phyloP scores from a whole-genome alignment of 192 early-diverging fungal genomes.

The Entomortierella lignicola region DNA sequence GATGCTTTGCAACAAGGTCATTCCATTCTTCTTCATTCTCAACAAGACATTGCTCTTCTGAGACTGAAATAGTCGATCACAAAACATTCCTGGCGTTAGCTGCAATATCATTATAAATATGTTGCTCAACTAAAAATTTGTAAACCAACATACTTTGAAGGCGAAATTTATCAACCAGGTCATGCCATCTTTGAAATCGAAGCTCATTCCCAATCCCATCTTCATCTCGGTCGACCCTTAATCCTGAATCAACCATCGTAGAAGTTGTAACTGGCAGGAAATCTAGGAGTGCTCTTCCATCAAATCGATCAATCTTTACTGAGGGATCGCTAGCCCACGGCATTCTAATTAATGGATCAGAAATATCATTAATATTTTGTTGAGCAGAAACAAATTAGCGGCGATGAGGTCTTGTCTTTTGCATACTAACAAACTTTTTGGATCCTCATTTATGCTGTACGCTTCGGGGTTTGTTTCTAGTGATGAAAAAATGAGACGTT shows the following conservation, averaged over 20 bases:
- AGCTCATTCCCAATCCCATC: constrained; percentile 47
- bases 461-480: constrained; percentile 40
- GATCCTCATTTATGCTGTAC: constrained; percentile 34
- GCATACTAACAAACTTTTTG: constrained; percentile 27
- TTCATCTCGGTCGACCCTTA: constrained; percentile 33
- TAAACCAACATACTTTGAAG: constrained; percentile 18
- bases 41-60: constrained; percentile 43
- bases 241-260: constrained; percentile 38
- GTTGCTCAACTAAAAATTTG: not conserved
- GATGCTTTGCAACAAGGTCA: constrained; percentile 37
- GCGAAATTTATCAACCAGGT: constrained; percentile 37
- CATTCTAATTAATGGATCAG: constrained; percentile 17
- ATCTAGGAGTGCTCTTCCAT: constrained; percentile 41
- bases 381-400: not conserved
- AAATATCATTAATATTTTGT: not conserved
- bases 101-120: not conserved
- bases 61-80: constrained; percentile 8
- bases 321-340: constrained; percentile 42
- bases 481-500: not conserved
- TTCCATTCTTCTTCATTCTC: constrained; percentile 54
- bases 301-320: constrained; percentile 43
- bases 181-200: constrained; percentile 46
- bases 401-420: not conserved
- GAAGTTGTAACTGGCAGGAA: constrained; percentile 17
- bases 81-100: too few species aligned